phyloP scores from a whole-genome alignment of 2,329 filamentous ascomycete genomes.

The Verticillium longisporum region DNA sequence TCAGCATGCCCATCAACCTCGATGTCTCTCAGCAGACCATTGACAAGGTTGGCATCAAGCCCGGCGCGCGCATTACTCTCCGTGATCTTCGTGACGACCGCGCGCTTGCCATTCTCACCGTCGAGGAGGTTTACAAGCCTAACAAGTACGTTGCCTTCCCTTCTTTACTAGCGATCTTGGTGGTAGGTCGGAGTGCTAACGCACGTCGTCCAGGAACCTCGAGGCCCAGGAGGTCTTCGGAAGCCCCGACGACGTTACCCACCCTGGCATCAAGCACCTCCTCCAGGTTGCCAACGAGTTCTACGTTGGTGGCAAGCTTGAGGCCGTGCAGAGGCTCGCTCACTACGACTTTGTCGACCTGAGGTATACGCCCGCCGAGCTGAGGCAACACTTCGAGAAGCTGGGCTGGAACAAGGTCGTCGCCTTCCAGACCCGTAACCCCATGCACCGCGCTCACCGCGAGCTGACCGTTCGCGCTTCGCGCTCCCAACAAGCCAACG shows the following conservation, averaged over 20 bases:
- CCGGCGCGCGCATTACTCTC: slow-evolving; percentile 77
- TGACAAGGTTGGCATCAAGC: slow-evolving; percentile 66
- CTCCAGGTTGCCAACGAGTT: slow-evolving; percentile 74
- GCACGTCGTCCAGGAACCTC: slow-evolving; percentile 50
- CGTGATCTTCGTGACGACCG: slow-evolving; percentile 95
- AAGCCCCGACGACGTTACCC: slow-evolving; percentile 70
- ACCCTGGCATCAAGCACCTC: slow-evolving; percentile 90
- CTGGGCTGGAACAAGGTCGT: slow-evolving; percentile 97
- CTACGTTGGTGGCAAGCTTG: slow-evolving; percentile 93
- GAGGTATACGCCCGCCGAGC: slow-evolving; percentile 90
- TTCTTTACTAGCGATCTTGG: no score
- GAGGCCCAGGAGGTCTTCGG: slow-evolving; percentile 95
- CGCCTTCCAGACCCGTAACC: slow-evolving; percentile 98
- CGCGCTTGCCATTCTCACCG: slow-evolving; percentile 89
- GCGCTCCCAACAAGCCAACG: slow-evolving; percentile 92
- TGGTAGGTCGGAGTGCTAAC: slow-evolving; percentile 24
- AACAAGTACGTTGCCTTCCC: slow-evolving; percentile 64
- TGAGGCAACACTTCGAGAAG: slow-evolving; percentile 97
- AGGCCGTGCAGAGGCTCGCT: slow-evolving; percentile 89
- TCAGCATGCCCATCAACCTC: slow-evolving; percentile 94
- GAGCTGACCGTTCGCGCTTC: slow-evolving; percentile 96
- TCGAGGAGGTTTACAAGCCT: slow-evolving; percentile 91
- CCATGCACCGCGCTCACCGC: slow-evolving; percentile 97
- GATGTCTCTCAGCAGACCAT: slow-evolving; percentile 74
- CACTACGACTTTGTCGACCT: slow-evolving; percentile 99